phyloP scores from a whole-genome alignment of 495 filamentous ascomycete genomes.

The Xanthoparmelia taractica region DNA sequence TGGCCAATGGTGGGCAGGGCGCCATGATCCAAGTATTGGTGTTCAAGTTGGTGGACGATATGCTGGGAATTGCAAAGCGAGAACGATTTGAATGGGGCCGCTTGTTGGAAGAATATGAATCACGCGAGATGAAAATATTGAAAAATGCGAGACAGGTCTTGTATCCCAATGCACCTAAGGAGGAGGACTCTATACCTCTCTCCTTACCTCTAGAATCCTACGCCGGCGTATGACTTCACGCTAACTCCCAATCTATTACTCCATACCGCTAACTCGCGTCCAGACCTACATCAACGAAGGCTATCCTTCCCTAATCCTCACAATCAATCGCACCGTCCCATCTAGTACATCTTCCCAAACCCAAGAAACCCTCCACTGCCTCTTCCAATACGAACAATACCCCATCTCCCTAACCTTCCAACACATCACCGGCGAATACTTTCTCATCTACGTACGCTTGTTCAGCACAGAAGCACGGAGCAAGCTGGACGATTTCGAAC shows the following conservation, averaged over 20 bases:
- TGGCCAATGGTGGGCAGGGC: slow-evolving; percentile 40
- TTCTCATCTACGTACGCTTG: slow-evolving; percentile 11
- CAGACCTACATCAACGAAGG: slow-evolving; percentile 37
- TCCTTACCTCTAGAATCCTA: slow-evolving; percentile 32
- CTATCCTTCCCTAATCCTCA: slow-evolving; percentile 35
- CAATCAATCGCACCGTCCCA: slow-evolving; percentile 6
- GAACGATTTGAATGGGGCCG: slow-evolving; percentile 25
- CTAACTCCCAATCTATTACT: background rate
- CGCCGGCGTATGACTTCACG: slow-evolving; percentile 22
- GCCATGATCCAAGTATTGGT: slow-evolving; percentile 22
- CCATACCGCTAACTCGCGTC: background rate
- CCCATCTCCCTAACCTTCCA: slow-evolving; percentile 15
- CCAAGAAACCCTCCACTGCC: slow-evolving; percentile 24
- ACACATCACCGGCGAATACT: slow-evolving; percentile 27
- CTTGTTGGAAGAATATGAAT: background rate
- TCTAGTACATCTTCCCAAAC: slow-evolving; percentile 13
- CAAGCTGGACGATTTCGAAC: slow-evolving; percentile 28
- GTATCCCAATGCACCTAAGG: slow-evolving; percentile 9
- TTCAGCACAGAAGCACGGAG: background rate
- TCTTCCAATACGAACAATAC: slow-evolving; percentile 1
- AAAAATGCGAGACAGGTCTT: background rate
- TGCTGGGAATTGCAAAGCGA: slow-evolving; percentile 28
- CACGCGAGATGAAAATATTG: background rate
- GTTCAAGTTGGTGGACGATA: slow-evolving; percentile 37
- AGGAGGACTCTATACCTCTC: slow-evolving; percentile 25